Conservation (phyloP, 1,284 basidiomycete species). For the Spongiforma sp. region DNA sequence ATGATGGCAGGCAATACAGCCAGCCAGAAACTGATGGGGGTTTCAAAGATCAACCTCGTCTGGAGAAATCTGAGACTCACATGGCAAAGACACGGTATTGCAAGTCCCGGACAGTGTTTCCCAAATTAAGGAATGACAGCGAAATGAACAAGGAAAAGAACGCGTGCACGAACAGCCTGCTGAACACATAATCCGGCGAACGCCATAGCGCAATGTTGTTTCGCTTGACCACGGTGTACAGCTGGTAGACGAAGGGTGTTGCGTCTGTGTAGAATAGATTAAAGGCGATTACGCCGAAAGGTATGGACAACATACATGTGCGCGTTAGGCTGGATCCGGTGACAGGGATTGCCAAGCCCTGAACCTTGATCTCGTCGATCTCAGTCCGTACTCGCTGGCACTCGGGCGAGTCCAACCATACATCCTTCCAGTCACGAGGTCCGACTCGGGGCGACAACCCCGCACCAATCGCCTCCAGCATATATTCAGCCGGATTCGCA, state of each 20-base stretch:
- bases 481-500: slow-evolving; percentile 68
- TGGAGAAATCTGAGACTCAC: slow-evolving; percentile 45
- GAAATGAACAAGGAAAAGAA: slow-evolving; percentile 68
- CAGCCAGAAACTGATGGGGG: slow-evolving; percentile 63
- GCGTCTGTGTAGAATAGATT: slow-evolving; percentile 61
- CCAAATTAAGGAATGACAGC: slow-evolving; percentile 83
- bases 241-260: slow-evolving; percentile 54
- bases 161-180: slow-evolving; percentile 70
- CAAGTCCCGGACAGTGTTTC: slow-evolving; percentile 68
- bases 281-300: neutral
- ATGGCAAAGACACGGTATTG: slow-evolving; percentile 88
- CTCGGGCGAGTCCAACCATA: slow-evolving; percentile 51
- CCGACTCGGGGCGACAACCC: slow-evolving; percentile 57
- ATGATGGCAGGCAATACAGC: slow-evolving; percentile 77
- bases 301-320: slow-evolving; percentile 50
- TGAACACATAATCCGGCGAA: slow-evolving; percentile 78
- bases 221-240: slow-evolving; percentile 47
- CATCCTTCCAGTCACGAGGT: slow-evolving; percentile 50
- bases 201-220: slow-evolving; percentile 48
- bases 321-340: slow-evolving; percentile 47
- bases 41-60: neutral
- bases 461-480: slow-evolving; percentile 73
- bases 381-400: slow-evolving; percentile 37
- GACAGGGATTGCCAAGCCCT: slow-evolving; percentile 42
- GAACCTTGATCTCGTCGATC: slow-evolving; percentile 44